Base-by-base conservation (phyloP, 768 basidiomycete species). In the Hericium erinaceus region DNA sequence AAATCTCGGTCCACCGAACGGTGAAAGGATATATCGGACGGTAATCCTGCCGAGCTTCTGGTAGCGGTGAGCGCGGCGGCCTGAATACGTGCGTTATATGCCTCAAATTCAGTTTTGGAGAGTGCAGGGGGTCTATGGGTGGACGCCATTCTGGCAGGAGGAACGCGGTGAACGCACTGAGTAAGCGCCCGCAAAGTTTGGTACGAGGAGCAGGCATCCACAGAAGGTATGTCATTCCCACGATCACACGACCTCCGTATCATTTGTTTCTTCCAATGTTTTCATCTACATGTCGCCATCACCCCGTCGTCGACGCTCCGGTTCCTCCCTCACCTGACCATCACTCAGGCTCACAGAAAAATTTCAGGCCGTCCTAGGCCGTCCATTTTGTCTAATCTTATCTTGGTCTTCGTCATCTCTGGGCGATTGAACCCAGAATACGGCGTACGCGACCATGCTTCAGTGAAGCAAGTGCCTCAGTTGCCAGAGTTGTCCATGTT, bases 21-120 rank as follows among this genome's bases (percentile, higher is more conserved):
- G 71, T 97, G 91, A 70, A 94, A 98, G n/a, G 77, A 72, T 57
- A 98, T 75, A 72, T 98, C 95, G 13, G 74, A 61, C 2, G 92
- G 87, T 3, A 92, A 74, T 1, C 73, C 72, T 1, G 80, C 80
- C 0, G 88, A 80, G 52, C 77, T 73, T 55, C 82, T 77, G 2
- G 87, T 89, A 8, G 85, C 76, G 48, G 78, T 77, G 12, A 91
- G 76, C 0, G 84, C 85, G 10, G 77, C 70, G 0, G 72, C 70
- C 66, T 91, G 90, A 5, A 91, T 68, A 33, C 75, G 64, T 11
- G 77, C 66, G 61, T 87, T 80, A 66, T 81, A 85, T 2, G 70
- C 71, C 59, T 80, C 68, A 59, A 88, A 89, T 0, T 56, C 48
- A 3, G 56, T 44, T 18, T 8, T 55, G 20, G 48, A 41, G 15